phyloP scores from a whole-genome alignment of 2,329 filamentous ascomycete genomes.

The Nemania sp. region DNA sequence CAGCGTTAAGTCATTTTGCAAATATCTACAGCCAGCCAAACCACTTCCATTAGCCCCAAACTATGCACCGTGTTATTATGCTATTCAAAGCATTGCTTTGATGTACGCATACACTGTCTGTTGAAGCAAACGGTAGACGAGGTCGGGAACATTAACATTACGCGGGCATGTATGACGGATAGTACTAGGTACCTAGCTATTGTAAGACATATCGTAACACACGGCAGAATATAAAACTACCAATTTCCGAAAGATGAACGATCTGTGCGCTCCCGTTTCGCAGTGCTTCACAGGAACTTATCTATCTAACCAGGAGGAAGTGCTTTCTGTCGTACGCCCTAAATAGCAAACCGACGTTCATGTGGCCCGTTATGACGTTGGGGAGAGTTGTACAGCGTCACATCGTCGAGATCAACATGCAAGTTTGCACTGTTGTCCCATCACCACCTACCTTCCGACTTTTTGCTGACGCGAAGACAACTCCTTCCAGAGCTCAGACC shows the following conservation, averaged over 20 bases:
- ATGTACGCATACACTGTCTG: no score
- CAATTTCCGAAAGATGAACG: neutral
- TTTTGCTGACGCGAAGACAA: neutral
- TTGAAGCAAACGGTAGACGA: neutral
- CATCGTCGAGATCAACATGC: neutral
- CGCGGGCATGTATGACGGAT: neutral
- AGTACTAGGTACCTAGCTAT: neutral
- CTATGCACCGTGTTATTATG: no score
- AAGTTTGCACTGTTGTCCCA: neutral
- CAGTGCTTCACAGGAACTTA: neutral
- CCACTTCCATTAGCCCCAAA: neutral
- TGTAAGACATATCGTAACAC: constrained; percentile 1
- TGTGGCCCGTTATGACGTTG: neutral
- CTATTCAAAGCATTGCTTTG: no score
- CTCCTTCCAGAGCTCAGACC: neutral
- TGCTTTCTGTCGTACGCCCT: neutral
- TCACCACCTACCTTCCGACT: neutral
- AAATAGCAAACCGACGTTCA: neutral
- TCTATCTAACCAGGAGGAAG: neutral
- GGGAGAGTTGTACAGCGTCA: neutral
- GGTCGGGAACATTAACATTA: neutral
- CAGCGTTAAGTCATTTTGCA: no score
- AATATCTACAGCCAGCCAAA: no score
- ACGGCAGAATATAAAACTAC: neutral
- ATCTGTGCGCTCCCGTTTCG: neutral